phyloP scores from a whole-genome alignment of 441 rosid genomes.

The Gossypium gossypioides region DNA sequence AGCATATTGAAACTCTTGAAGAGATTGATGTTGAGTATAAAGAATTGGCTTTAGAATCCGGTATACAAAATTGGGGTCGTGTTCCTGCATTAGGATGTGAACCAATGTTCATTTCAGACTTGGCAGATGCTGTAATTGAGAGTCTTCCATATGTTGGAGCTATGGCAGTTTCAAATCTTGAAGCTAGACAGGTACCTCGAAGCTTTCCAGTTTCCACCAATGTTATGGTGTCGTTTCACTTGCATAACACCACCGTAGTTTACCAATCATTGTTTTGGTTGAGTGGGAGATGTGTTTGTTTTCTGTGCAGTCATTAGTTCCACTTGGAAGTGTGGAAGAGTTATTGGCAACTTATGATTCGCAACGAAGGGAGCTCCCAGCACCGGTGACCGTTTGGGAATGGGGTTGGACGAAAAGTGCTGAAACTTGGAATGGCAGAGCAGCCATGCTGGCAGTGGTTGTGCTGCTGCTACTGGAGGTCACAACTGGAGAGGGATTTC shows the following conservation, averaged over 20 bases:
- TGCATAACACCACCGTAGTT: neutral
- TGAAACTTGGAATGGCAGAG: conserved; percentile 97
- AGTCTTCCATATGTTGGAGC: conserved; percentile 97
- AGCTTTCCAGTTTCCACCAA: neutral
- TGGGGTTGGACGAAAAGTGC: conserved; percentile 99
- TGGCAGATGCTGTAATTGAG: conserved; percentile 96
- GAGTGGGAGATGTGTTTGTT: conserved; percentile 3
- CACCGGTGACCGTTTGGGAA: conserved; percentile 92
- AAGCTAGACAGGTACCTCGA: conserved; percentile 79
- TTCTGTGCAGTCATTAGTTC: conserved; percentile 73
- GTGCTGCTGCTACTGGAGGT: conserved; percentile 77
- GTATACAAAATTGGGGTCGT: conserved; percentile 88
- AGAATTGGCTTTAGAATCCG: conserved; percentile 80
- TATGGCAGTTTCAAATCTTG: conserved; percentile 92
- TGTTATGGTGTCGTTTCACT: neutral
- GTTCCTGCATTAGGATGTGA: conserved; percentile 95
- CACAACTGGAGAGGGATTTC: conserved; percentile 85
- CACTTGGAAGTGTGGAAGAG: conserved; percentile 88
- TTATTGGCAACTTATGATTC: conserved; percentile 81
- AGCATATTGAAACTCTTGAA: conserved; percentile 94
- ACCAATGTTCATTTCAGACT: conserved; percentile 83
- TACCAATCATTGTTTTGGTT: neutral
- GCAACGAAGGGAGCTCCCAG: conserved; percentile 72
- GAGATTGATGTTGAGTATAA: conserved; percentile 94
- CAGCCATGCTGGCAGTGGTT: conserved; percentile 94